Conservation (phyloP, 139 green algal species). For the Auxenochlorella pyrenoidosa region DNA sequence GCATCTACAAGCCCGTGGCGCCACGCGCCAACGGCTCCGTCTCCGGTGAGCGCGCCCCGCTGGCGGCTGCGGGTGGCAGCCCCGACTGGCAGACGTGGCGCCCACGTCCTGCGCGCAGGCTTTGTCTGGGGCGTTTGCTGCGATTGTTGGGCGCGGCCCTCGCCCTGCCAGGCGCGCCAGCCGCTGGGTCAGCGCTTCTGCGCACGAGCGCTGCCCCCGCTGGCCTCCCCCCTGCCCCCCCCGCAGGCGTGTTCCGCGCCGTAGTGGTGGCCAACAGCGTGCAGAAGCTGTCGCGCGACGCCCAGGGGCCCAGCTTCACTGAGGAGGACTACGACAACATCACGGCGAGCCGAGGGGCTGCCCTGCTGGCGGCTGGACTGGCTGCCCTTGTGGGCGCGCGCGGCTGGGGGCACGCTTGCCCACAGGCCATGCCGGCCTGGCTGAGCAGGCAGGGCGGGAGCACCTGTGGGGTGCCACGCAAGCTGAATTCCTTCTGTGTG, state of each 20-base stretch:
- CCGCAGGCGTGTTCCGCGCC: slow-evolving; percentile 55
- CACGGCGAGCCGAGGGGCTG: background rate
- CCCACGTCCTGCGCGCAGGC: no score
- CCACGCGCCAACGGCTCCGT: slow-evolving; percentile 59
- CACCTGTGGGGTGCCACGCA: background rate
- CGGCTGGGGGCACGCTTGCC: no score
- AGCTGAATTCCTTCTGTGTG: background rate
- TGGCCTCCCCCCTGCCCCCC: no score
- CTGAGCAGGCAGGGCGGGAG: no score
- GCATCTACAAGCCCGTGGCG: slow-evolving; percentile 93
- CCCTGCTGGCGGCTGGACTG: background rate
- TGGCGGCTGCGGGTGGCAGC: background rate
- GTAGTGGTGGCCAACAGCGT: slow-evolving; percentile 71
- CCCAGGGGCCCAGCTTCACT: slow-evolving; percentile 42
- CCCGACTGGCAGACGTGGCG: no score
- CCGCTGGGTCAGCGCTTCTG: no score
- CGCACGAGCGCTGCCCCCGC: no score
- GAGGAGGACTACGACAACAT: slow-evolving; percentile 61
- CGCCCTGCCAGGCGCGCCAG: no score
- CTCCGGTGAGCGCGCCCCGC: slow-evolving; percentile 53
- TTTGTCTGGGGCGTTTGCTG: no score
- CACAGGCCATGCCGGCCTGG: no score
- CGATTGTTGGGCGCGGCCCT: no score
- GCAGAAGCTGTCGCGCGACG: slow-evolving; percentile 58
- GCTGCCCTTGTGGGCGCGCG: background rate